phyloP scores from a whole-genome alignment of 495 filamentous ascomycete genomes.

The Oidiodendron maius region DNA sequence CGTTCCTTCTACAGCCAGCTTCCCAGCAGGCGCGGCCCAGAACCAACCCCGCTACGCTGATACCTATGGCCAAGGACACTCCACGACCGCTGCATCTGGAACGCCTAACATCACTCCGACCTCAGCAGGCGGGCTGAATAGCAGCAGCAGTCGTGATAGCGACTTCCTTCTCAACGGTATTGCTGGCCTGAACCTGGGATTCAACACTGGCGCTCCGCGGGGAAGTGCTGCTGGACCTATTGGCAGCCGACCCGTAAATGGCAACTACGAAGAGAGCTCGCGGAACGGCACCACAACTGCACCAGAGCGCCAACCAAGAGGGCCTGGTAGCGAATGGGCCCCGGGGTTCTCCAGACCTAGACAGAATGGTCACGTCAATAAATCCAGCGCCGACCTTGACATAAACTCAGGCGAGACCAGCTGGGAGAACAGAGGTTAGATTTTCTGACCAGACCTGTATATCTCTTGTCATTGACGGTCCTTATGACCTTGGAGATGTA shows the following conservation, averaged over 20 bases:
- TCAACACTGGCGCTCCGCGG: slow-evolving; percentile 63
- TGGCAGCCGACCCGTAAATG: slow-evolving; percentile 71
- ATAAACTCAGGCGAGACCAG: slow-evolving; percentile 13
- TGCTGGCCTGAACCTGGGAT: slow-evolving; percentile 29
- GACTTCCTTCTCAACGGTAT: slow-evolving; percentile 49
- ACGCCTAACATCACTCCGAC: slow-evolving; percentile 72
- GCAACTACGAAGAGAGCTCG: slow-evolving; percentile 56
- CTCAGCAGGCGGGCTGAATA: slow-evolving; percentile 50
- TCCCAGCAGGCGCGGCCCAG: slow-evolving; percentile 63
- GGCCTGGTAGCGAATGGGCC: slow-evolving; percentile 70
- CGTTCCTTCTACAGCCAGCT: slow-evolving; percentile 81
- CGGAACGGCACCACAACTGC: slow-evolving; percentile 48
- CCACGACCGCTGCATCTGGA: slow-evolving; percentile 47
- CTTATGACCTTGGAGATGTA: slow-evolving; percentile 12
- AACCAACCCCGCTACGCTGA: slow-evolving; percentile 60
- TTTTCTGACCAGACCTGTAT: slow-evolving; percentile 23
- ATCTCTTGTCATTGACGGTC: background rate
- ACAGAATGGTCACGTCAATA: slow-evolving; percentile 73
- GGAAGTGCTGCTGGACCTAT: slow-evolving; percentile 64
- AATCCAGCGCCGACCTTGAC: slow-evolving; percentile 64
- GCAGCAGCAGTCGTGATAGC: slow-evolving; percentile 42
- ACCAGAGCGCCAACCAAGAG: slow-evolving; percentile 77
- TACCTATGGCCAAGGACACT: slow-evolving; percentile 21
- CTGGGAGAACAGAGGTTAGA: slow-evolving; percentile 24
- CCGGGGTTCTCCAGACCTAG: slow-evolving; percentile 62